Percentiles rank a stretch among this genome's conserved stretches.
phyloP scores from a whole-genome alignment of 495 filamentous ascomycete species.

The Aspergillus indologenus region DNA sequence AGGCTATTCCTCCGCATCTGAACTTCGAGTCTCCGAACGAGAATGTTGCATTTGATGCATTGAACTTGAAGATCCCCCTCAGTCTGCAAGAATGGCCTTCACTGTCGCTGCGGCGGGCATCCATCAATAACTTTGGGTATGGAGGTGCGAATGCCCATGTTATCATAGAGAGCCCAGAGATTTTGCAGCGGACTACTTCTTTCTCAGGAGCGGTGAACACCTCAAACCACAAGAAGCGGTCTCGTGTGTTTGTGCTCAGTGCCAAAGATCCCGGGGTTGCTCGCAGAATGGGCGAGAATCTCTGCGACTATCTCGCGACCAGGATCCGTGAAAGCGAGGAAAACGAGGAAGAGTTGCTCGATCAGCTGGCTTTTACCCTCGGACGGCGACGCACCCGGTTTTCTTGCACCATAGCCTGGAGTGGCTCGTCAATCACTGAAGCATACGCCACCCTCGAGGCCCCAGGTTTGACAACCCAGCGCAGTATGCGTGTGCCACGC shows the following conservation, averaged over 20 bases:
- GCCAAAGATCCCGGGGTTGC: constrained; percentile 20
- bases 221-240: not conserved
- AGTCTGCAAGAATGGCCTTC: not conserved
- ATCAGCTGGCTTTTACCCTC: constrained; percentile 29
- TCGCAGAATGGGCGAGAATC: not conserved
- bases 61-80: constrained; percentile 8
- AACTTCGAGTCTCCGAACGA: not conserved
- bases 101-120: not conserved
- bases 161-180: constrained; percentile 33
- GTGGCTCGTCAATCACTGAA: not conserved
- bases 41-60: constrained; percentile 34
- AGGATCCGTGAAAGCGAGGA: not conserved
- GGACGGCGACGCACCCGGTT: constrained; percentile 25
- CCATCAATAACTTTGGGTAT: constrained; percentile 36
- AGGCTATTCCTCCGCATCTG: constrained; percentile 45
- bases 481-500: constrained; percentile 26
- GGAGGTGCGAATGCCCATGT: constrained; percentile 41
- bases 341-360: constrained; percentile 13
- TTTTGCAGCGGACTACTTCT: not conserved
- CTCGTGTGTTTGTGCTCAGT: constrained; percentile 19
- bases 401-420: constrained; percentile 21
- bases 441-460: constrained; percentile 3
- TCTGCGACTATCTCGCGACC: constrained; percentile 16
- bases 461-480: not conserved
- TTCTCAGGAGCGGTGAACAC: not conserved